Base-by-base conservation (phyloP, 495 filamentous ascomycete genomes). In the Podospora pseudoanserina region DNA sequence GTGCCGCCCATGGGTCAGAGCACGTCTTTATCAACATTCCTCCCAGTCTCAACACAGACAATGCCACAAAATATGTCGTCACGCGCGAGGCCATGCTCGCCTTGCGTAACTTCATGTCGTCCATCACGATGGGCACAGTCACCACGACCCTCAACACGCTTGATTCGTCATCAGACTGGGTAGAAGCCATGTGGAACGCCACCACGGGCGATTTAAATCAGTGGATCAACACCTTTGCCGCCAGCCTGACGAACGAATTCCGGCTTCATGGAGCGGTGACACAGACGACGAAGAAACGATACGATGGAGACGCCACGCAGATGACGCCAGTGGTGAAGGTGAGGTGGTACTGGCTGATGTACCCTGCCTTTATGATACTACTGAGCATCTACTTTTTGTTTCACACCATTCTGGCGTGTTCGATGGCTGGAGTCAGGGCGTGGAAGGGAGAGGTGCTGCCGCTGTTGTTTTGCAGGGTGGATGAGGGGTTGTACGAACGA, bases 391-490 rank as follows among this genome's bases (percentile, higher is more conserved):
- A 72, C 44, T 79, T 75, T 63, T 74, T 80, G 26, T 67, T 73
- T 44, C 71, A 78, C 66, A 79, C 79, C 60, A 72, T 79, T 20
- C 67, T 68, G 60, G 72, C 70, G 28, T 77, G 74, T 19, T 74
- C 78, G 20, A 70, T 72, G 15, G 74, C 75, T 32, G 74, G 70
- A 5, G 73, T 80, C 7, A 79, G 74, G 44, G 78, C 72, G 2
- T 79, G 77, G 79, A 80, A 79, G 60, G 69, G 72, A n/a, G 75
- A 74, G 44, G 76, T 75, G 1, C 62, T 79, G 64, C 79, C 79
- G 9, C 75, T 80, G 75, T 64, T 79, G 20, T 80, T 80, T 61
- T 79, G 74, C 59, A 68, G 72, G 18, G 75, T 80, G n/a, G 72
- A 79, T 39, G 72, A 71, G 18, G 74, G 67, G 55, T 76, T 80